A percentile compares a stretch with the other conserved stretches of the same genome.
phyloP scores from a whole-genome alignment of 805 yeast species.

The Brettanomyces sp. region DNA sequence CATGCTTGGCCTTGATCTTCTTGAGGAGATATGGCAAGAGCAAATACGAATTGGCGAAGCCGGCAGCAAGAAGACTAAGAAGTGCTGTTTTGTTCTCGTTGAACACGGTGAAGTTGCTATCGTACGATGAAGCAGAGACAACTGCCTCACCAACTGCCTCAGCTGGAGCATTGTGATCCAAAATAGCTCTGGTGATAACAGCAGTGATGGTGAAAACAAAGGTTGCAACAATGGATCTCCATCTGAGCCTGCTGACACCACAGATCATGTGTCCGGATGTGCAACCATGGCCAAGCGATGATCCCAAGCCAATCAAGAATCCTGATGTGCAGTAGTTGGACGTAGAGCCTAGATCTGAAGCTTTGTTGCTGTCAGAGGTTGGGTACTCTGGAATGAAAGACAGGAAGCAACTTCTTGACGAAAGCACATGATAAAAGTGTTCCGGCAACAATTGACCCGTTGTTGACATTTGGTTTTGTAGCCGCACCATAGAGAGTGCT shows the following conservation, averaged over 20 bases:
- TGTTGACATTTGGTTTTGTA: slow-evolving; percentile 15
- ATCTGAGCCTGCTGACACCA: slow-evolving; percentile 38
- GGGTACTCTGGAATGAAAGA: slow-evolving; percentile 11
- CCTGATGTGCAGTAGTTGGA: slow-evolving; percentile 25
- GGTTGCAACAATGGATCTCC: slow-evolving; percentile 38
- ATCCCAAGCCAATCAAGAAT: slow-evolving; percentile 36
- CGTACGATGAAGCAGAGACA: slow-evolving; percentile 13
- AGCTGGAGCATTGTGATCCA: slow-evolving; percentile 4
- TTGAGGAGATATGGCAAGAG: slow-evolving; percentile 19
- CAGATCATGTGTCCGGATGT: slow-evolving; percentile 48
- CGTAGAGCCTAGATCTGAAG: slow-evolving; percentile 1
- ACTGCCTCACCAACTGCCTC: not conserved
- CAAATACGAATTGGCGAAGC: slow-evolving; percentile 14
- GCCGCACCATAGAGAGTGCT: slow-evolving; percentile 28
- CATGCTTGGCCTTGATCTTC: not conserved
- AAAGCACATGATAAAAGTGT: slow-evolving; percentile 22
- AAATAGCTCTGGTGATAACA: slow-evolving; percentile 12
- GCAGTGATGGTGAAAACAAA: slow-evolving; percentile 28
- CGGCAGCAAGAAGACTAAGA: slow-evolving; percentile 5
- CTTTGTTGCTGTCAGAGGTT: slow-evolving; percentile 3
- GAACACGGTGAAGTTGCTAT: slow-evolving; percentile 9
- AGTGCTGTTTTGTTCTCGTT: slow-evolving; percentile 8
- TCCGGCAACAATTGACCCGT: slow-evolving; percentile 28
- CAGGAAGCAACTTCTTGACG: slow-evolving; percentile 16
- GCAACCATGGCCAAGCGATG: slow-evolving; percentile 40